A percentile compares a stretch with the other conserved stretches of the same genome.
phyloP scores from a whole-genome alignment of 345 rosid species.

The Arabidopsis thaliana region TAIR10.1 NC_003075.7:13616501-13617000 shows the following conservation, averaged over 20 bases:
- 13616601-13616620: constrained; percentile 87
- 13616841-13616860: constrained; percentile 19
- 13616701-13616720: constrained; percentile 82
- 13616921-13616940: constrained; percentile 94
- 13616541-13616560: constrained; percentile 94
- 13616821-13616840: constrained; percentile 87
- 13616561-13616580: constrained; percentile 79
- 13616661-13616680: neutral
- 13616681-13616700: constrained; percentile 66
- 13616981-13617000: constrained; percentile 66
- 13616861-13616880: constrained; percentile 9
- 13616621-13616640: constrained; percentile 31
- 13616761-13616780: constrained; percentile 72
- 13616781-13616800: constrained; percentile 84
- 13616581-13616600: constrained; percentile 87
- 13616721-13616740: constrained; percentile 72
- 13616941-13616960: constrained; percentile 93
- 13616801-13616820: constrained; percentile 96
- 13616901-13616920: constrained; percentile 54
- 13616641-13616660: neutral
- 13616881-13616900: constrained; percentile 1
- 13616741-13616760: constrained; percentile 66
- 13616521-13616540: constrained; percentile 98
- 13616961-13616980: constrained; percentile 85
- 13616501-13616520: constrained; percentile 96